A percentile compares a stretch with the other conserved stretches of the same genome.
Evolutionary conservation across 192 early-diverging fungal species (phyloP).

Genomic region (Coemansia sp.): DNA sequence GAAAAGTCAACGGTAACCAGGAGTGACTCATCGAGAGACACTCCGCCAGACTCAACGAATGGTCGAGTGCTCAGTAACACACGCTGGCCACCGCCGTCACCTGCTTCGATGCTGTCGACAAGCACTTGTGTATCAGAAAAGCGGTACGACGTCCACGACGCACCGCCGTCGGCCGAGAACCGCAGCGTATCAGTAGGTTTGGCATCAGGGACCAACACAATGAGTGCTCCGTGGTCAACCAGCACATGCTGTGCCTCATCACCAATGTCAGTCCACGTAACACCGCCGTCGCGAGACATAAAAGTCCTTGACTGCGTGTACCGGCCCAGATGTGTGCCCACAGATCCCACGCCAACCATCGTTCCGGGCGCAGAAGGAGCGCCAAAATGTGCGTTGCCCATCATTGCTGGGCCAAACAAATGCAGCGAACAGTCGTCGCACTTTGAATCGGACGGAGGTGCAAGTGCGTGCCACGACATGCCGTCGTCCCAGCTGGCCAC

Average conservation of each 20-base stretch:
- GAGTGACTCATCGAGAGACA: constrained; percentile 18
- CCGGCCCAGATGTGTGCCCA: constrained; percentile 64
- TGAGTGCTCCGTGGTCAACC: constrained; percentile 87
- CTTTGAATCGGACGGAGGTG: constrained; percentile 51
- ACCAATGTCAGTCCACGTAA: constrained; percentile 74
- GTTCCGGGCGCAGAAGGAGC: constrained; percentile 72
- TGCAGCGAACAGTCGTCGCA: constrained; percentile 70
- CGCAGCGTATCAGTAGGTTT: constrained; percentile 63
- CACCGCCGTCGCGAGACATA: constrained; percentile 83
- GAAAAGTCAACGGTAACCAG: constrained; percentile 66
- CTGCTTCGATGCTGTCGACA: constrained; percentile 58
- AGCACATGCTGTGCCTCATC: constrained; percentile 76
- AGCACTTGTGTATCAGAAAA: constrained; percentile 56
- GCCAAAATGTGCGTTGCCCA: constrained; percentile 61
- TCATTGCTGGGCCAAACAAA: constrained; percentile 72
- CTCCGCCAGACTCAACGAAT: constrained; percentile 16
- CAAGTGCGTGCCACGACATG: constrained; percentile 65
- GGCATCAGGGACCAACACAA: constrained; percentile 74
- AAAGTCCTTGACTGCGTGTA: constrained; percentile 71
- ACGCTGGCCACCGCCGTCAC: constrained; percentile 71
- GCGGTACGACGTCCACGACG: constrained; percentile 63
- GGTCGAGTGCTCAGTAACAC: constrained; percentile 70
- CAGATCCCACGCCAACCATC: constrained; percentile 89
- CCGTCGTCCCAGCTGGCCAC: constrained; percentile 93
- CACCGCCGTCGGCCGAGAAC: constrained; percentile 82